Percentiles rank a stretch among this genome's conserved stretches.
phyloP scores from a whole-genome alignment of 306 rosid species.

The Comarum palustre region DNA sequence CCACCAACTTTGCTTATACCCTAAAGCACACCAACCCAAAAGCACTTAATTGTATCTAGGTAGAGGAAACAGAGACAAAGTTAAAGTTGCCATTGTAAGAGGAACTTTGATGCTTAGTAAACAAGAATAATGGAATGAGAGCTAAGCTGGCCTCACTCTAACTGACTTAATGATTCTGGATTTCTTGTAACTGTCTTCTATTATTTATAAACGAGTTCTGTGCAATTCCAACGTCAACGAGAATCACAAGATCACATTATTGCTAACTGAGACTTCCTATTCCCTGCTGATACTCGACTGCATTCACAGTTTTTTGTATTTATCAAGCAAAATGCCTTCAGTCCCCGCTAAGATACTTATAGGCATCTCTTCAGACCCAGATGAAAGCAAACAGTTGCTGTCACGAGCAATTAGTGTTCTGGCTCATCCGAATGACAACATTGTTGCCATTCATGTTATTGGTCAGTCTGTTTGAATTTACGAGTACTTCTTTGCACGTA shows the following conservation, averaged over 20 bases:
- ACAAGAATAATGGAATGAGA: constrained; percentile 62
- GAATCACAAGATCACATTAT: constrained; percentile 23
- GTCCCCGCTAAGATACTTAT: constrained; percentile 60
- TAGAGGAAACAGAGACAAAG: neutral
- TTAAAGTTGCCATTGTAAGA: constrained; percentile 30
- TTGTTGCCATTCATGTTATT: constrained; percentile 77
- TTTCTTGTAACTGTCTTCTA: constrained; percentile 25
- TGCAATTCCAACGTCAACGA: constrained; percentile 30
- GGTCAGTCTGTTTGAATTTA: constrained; percentile 46
- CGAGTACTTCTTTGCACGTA: neutral
- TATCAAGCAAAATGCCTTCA: constrained; percentile 16
- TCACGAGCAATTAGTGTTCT: constrained; percentile 68
- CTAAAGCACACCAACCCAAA: constrained; percentile 77
- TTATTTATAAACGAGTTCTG: constrained; percentile 31
- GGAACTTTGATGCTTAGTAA: constrained; percentile 64
- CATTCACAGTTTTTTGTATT: neutral
- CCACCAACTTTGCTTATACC: constrained; percentile 93
- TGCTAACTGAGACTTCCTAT: constrained; percentile 21
- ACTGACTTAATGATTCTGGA: constrained; percentile 78
- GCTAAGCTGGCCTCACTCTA: constrained; percentile 58
- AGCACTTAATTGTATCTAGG: constrained; percentile 55
- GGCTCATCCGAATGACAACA: constrained; percentile 72
- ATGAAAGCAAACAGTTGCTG: constrained; percentile 67
- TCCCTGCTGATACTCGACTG: neutral
- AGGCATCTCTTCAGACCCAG: constrained; percentile 62